A percentile compares a stretch with the other conserved stretches of the same genome.
phyloP scores from a whole-genome alignment of 768 basidiomycete species.

The Crepidotus variabilis region DNA sequence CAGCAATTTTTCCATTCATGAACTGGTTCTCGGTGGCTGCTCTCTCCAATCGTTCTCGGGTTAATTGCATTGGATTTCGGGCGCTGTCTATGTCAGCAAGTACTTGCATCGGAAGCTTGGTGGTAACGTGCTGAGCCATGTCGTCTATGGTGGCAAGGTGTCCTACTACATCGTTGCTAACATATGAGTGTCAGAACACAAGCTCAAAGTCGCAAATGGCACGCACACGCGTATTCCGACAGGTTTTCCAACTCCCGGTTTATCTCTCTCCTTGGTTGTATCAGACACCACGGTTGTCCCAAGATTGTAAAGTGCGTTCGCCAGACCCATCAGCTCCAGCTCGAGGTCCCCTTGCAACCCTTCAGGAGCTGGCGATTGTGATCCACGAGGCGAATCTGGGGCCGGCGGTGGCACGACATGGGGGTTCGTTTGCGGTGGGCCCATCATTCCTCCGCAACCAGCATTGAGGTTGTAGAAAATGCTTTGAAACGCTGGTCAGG shows the following conservation, averaged over 20 bases:
- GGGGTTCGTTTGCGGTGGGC: background rate
- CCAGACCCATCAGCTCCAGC: conserved; percentile 70
- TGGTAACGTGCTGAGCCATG: conserved; percentile 56
- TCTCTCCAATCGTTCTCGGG: conserved; percentile 75
- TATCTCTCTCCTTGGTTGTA: conserved; percentile 75
- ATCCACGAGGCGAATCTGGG: conserved; percentile 69
- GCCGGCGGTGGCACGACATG: conserved; percentile 23
- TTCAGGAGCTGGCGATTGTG: conserved; percentile 67
- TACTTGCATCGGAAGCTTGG: conserved; percentile 73
- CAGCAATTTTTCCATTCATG: conserved; percentile 85
- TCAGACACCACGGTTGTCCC: conserved; percentile 84
- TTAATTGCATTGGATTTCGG: conserved; percentile 78
- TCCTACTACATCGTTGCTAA: conserved; percentile 70
- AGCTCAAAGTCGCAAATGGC: background rate
- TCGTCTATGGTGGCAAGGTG: conserved; percentile 67
- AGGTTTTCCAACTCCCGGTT: conserved; percentile 65
- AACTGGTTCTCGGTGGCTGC: conserved; percentile 89
- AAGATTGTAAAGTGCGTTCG: conserved; percentile 74
- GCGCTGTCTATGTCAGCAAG: conserved; percentile 76
- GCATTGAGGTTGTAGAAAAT: background rate
- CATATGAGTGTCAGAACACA: conserved; percentile 5
- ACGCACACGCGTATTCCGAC: conserved; percentile 75
- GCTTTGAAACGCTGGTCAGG: background rate
- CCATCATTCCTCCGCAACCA: background rate
- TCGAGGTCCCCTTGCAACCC: conserved; percentile 75